Conservation (phyloP, 192 early-diverging fungal genomes). For the Coemansia sp. region DNA sequence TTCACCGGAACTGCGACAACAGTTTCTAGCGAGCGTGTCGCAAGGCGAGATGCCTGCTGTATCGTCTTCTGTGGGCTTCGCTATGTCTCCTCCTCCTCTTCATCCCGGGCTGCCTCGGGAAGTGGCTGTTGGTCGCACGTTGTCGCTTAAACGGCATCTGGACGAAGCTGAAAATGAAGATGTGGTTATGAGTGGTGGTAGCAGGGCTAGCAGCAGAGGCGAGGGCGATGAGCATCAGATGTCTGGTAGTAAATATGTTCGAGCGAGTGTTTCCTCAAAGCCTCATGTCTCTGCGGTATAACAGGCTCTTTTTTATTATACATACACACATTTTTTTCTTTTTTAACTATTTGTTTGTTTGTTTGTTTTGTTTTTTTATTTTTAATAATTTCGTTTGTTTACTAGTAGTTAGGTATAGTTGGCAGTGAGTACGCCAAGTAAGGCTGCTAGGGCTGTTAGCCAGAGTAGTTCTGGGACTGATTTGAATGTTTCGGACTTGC, state of each 20-base stretch:
- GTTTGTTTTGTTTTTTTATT: background rate
- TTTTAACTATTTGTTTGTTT: background rate
- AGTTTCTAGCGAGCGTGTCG: constrained; percentile 6
- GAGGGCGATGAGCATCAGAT: constrained; percentile 22
- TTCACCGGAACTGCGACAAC: constrained; percentile 27
- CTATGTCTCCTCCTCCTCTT: background rate
- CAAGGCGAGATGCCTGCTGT: background rate
- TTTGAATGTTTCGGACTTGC: background rate
- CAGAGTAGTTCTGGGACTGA: background rate
- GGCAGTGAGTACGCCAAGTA: background rate
- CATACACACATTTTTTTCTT: background rate
- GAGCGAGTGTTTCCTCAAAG: constrained; percentile 27
- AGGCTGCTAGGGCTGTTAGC: background rate
- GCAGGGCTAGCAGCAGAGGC: constrained; percentile 17
- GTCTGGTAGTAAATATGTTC: constrained; percentile 35
- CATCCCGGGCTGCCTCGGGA: constrained; percentile 3
- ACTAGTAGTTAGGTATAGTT: background rate
- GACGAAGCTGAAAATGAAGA: constrained; percentile 27
- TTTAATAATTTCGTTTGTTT: background rate
- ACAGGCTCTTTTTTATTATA: background rate
- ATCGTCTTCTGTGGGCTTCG: background rate
- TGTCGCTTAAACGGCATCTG: constrained; percentile 47
- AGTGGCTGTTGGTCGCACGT: constrained; percentile 2
- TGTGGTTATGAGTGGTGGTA: constrained; percentile 13
- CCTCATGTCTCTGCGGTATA: constrained; percentile 27